Conservation (phyloP, 768 basidiomycete genomes). For the Lactarius hengduanensis region DNA sequence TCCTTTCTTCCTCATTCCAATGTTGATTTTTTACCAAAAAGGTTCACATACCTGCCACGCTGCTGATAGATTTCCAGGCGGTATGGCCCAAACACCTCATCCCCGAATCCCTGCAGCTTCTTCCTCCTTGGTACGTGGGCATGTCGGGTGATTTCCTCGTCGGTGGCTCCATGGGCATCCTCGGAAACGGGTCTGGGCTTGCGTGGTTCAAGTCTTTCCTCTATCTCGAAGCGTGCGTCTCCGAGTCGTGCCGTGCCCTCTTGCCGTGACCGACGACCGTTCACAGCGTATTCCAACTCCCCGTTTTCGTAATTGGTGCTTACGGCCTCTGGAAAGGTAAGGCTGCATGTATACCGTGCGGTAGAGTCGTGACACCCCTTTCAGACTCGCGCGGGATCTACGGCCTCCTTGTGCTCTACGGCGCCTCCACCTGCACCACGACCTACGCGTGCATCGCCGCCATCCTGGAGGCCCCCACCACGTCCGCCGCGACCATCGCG, state of each 20-base stretch:
- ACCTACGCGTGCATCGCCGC: constrained; percentile 67
- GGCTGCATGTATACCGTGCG: constrained; percentile 14
- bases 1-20: background rate
- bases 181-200: constrained; percentile 36
- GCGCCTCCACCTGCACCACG: constrained; percentile 74
- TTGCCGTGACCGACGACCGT: background rate
- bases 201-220: constrained; percentile 68
- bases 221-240: constrained; percentile 55
- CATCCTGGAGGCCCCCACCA: constrained; percentile 53
- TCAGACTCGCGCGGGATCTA: constrained; percentile 56
- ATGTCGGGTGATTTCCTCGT: constrained; percentile 69
- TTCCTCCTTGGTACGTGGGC: constrained; percentile 51
- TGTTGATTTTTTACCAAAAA: constrained; percentile 30
- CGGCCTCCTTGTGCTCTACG: constrained; percentile 67
- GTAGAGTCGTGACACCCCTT: background rate
- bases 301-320: constrained; percentile 71
- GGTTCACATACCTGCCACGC: constrained; percentile 67
- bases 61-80: constrained; percentile 69
- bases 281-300: constrained; percentile 65
- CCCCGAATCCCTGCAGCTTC: constrained; percentile 45
- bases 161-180: constrained; percentile 48
- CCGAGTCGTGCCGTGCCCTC: background rate
- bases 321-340: constrained; percentile 57
- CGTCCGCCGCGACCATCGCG: constrained; percentile 37
- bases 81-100: constrained; percentile 55